These are phyloP conservation scores for Phlyctochytrium arcticum DNA, from an alignment of 192 early-diverging fungal genomes.

Conservation along the genomic window DNA sequence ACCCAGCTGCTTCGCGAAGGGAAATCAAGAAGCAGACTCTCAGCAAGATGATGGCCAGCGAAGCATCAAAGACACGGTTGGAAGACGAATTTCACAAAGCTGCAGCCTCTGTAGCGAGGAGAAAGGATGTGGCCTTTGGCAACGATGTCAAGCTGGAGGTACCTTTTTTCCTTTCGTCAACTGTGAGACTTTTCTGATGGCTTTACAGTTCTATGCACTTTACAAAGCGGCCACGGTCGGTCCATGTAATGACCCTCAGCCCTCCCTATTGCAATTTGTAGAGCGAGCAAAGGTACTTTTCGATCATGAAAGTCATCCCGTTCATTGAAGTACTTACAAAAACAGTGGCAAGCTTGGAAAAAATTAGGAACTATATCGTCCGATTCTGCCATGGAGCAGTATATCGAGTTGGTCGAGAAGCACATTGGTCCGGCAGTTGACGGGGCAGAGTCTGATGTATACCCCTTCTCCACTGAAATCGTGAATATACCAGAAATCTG, in stretches of 20 bases:
- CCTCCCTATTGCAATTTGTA: constrained; percentile 30
- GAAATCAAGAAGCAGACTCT: no score
- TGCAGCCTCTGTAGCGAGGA: background rate
- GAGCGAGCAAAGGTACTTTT: constrained; percentile 27
- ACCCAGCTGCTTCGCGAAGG: no score
- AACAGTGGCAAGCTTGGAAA: constrained; percentile 41
- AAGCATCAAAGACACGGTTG: no score
- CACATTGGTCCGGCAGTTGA: background rate
- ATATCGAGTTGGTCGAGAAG: constrained; percentile 20
- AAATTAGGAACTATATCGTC: background rate
- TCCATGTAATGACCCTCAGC: constrained; percentile 26
- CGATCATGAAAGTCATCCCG: background rate
- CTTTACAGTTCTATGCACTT: constrained; percentile 36
- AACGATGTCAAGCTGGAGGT: constrained; percentile 8
- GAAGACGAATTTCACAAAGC: background rate
- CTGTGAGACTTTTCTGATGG: background rate
- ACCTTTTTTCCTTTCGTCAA: background rate
- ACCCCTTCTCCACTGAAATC: no score
- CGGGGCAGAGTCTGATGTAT: background rate
- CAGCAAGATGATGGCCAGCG: no score
- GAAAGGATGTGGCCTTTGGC: constrained; percentile 1
- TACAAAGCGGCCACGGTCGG: constrained; percentile 42
- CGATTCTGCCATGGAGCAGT: constrained; percentile 23
- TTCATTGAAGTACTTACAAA: no score
- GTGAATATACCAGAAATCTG: background rate